Conservation (phyloP, 2,329 filamentous ascomycete genomes). For the Apiospora koreana region DNA sequence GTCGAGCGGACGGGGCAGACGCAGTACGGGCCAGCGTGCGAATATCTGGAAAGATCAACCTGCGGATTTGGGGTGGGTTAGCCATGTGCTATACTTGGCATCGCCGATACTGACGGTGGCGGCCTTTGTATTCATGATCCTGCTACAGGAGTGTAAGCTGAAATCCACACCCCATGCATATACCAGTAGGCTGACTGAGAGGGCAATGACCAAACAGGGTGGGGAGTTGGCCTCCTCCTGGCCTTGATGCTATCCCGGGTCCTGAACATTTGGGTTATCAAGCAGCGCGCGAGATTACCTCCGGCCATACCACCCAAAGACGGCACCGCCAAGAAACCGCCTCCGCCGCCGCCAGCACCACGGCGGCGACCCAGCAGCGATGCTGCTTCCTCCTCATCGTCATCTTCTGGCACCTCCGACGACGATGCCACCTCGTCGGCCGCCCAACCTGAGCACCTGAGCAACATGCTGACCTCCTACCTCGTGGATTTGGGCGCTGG, state of each 20-base stretch:
- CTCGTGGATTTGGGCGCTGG: conserved; percentile 54
- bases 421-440: background rate
- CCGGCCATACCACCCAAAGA: background rate
- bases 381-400: background rate
- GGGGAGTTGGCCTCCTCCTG: conserved; percentile 48
- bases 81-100: conserved; percentile 49
- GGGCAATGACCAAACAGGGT: conserved; percentile 34
- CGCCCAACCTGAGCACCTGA: conserved; percentile 16
- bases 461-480: conserved; percentile 43
- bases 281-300: conserved; percentile 42
- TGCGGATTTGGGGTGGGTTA: conserved; percentile 45
- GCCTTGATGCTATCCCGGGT: conserved; percentile 55
- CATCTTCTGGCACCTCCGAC: background rate
- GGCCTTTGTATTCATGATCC: conserved; percentile 44
- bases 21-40: conserved; percentile 26
- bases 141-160: conserved; percentile 47
- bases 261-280: conserved; percentile 58
- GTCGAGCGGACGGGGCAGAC: conserved; percentile 25
- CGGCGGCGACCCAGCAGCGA: background rate
- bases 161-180: too few species aligned
- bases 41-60: conserved; percentile 32
- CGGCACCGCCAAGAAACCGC: conserved; percentile 13
- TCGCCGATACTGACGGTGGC: conserved; percentile 47
- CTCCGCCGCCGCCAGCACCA: conserved; percentile 11
- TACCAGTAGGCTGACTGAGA: background rate